phyloP scores from a whole-genome alignment of 2,329 filamentous ascomycete species.

The Apiospora saccharicola region DNA sequence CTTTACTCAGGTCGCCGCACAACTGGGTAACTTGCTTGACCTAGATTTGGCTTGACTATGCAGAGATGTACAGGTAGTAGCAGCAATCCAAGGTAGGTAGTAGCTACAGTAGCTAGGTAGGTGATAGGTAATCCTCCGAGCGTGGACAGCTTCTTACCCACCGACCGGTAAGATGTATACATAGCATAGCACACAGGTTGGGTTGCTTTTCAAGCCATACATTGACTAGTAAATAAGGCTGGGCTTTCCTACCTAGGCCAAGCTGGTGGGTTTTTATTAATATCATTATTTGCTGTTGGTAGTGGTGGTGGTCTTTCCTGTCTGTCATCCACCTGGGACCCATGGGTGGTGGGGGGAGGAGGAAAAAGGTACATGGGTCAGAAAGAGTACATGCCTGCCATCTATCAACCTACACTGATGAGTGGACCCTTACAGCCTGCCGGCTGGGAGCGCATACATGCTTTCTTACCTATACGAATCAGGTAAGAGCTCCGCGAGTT shows the following conservation, averaged over 20 bases:
- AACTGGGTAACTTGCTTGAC: neutral
- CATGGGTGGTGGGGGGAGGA: neutral
- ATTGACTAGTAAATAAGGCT: constrained; percentile 9
- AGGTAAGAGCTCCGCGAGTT: constrained; percentile 29
- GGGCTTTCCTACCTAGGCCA: constrained; percentile 11
- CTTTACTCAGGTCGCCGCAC: constrained; percentile 12
- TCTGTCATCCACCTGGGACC: neutral
- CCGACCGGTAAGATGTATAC: neutral
- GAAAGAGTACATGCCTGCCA: neutral
- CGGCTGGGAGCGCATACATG: constrained; percentile 24
- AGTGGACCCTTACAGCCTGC: constrained; percentile 6
- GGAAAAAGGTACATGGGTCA: neutral
- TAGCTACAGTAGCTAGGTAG: neutral
- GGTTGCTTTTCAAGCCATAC: constrained; percentile 2
- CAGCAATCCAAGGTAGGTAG: too few relatives aligned
- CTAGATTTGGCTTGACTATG: neutral
- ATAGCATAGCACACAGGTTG: neutral
- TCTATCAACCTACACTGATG: neutral
- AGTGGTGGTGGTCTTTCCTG: neutral
- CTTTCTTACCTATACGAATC: constrained; percentile 28
- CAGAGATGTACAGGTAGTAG: neutral
- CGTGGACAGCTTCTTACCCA: neutral
- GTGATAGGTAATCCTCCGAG: neutral
- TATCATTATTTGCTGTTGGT: neutral
- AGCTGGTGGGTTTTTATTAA: neutral